These are phyloP conservation scores for Geotrichum reessii DNA, from an alignment of 1,139 yeast genomes.

Conservation along the genomic window DNA sequence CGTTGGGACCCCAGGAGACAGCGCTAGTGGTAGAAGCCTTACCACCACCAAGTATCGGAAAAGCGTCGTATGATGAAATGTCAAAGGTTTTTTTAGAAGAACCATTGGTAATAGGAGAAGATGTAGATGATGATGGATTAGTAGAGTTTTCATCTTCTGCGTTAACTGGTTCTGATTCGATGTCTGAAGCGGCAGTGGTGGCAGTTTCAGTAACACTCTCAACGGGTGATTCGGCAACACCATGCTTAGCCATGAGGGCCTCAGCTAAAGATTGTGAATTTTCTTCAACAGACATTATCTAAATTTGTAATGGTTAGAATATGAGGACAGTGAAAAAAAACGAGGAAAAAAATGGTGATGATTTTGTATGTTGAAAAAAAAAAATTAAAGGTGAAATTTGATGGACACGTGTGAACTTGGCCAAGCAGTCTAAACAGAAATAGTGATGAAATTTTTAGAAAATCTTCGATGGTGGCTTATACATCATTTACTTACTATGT, in stretches of 20 bases:
- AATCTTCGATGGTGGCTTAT: background rate
- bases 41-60: constrained; percentile 60
- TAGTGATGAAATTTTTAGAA: background rate
- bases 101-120: constrained; percentile 4
- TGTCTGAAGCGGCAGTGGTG: constrained; percentile 1
- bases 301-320: background rate
- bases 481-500: background rate
- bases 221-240: constrained; percentile 14
- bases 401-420: background rate
- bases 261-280: constrained; percentile 26
- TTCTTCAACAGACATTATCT: constrained; percentile 18
- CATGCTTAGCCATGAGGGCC: constrained; percentile 30
- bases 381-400: background rate
- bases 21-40: constrained; percentile 10
- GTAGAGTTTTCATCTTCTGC: constrained; percentile 16
- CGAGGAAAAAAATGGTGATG: background rate
- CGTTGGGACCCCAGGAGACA: constrained; percentile 16
- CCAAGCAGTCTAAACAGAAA: background rate
- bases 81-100: constrained; percentile 22
- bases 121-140: constrained; percentile 4
- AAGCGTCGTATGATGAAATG: constrained; percentile 42
- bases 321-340: background rate
- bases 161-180: constrained; percentile 9
- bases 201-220: constrained; percentile 2
- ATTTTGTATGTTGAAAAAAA: background rate